A percentile compares a stretch with the other conserved stretches of the same genome.
Conservation (phyloP, 2,329 filamentous ascomycete species). For the Lasiodiplodia gonubiensis region DNA sequence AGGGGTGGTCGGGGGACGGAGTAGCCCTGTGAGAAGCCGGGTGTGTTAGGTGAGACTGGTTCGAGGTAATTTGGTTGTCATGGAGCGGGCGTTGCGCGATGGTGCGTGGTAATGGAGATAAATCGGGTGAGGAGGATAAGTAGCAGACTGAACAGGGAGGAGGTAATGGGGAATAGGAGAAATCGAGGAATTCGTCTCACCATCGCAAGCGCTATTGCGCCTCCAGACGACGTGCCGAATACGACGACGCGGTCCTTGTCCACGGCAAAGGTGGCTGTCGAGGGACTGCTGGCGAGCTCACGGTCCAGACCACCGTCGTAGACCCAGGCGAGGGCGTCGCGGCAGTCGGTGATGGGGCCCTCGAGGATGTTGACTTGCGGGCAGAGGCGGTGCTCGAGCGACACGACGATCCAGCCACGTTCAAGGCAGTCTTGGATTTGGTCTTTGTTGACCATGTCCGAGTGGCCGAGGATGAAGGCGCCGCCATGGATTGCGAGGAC, state of each 20-base stretch:
- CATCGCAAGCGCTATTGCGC: slow-evolving; percentile 55
- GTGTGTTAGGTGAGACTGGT: background rate
- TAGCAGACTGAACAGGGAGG: too few relatives aligned
- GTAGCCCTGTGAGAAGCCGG: background rate
- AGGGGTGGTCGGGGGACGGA: slow-evolving; percentile 41
- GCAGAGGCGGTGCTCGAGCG: slow-evolving; percentile 39
- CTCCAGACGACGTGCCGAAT: slow-evolving; percentile 48
- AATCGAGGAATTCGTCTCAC: background rate
- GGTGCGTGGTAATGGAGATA: slow-evolving; percentile 29
- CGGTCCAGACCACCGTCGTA: slow-evolving; percentile 39
- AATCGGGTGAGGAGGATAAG: slow-evolving; percentile 42
- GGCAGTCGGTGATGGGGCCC: slow-evolving; percentile 43
- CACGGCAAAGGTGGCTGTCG: slow-evolving; percentile 28
- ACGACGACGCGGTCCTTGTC: slow-evolving; percentile 43
- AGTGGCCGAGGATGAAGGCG: slow-evolving; percentile 49
- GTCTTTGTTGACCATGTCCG: slow-evolving; percentile 29
- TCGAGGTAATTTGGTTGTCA: too few relatives aligned
- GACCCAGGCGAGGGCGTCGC: slow-evolving; percentile 46
- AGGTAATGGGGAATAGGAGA: too few relatives aligned
- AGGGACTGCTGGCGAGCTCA: slow-evolving; percentile 29
- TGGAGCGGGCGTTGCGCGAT: background rate
- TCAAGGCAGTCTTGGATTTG: slow-evolving; percentile 32
- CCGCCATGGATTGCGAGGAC: slow-evolving; percentile 54
- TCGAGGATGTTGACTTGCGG: slow-evolving; percentile 42
- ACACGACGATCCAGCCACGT: slow-evolving; percentile 32